A percentile compares a stretch with the other conserved stretches of the same genome.
phyloP scores from a whole-genome alignment of 169 alveolate species.

The Plasmodium malariae region DNA sequence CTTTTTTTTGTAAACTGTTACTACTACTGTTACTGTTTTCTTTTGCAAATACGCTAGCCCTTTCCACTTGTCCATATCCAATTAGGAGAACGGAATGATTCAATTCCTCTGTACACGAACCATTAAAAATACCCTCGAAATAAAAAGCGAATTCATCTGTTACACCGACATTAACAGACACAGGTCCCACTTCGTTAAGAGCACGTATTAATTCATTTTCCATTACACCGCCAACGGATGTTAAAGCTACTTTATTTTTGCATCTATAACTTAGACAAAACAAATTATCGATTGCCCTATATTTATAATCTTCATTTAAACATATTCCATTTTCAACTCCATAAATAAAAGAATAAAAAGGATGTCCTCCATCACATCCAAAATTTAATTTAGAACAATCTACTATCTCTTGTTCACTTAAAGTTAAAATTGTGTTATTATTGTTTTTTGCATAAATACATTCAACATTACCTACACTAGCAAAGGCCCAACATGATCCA shows the following conservation, averaged over 20 bases:
- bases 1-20: background rate
- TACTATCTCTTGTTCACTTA: constrained; percentile 92
- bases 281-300: constrained; percentile 75
- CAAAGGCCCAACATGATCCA: constrained; percentile 93
- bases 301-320: constrained; percentile 83
- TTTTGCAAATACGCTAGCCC: constrained; percentile 20
- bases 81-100: constrained; percentile 91
- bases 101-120: constrained; percentile 79
- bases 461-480: constrained; percentile 86
- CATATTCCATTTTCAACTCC: constrained; percentile 85
- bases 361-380: constrained; percentile 93
- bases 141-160: constrained; percentile 89
- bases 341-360: constrained; percentile 88
- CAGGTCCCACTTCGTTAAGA: constrained; percentile 85
- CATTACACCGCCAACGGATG: constrained; percentile 64
- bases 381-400: constrained; percentile 85
- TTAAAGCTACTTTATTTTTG: constrained; percentile 22
- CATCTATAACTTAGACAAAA: constrained; percentile 79
- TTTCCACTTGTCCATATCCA: constrained; percentile 86
- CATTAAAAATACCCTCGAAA: constrained; percentile 85
- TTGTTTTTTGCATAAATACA: constrained; percentile 78
- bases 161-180: constrained; percentile 94
- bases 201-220: constrained; percentile 79
- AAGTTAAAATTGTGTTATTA: constrained; percentile 26
- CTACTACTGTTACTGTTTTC: constrained; percentile 20